phyloP scores from a whole-genome alignment of 2,329 filamentous ascomycete genomes.

The Macrophomina tecta region DNA sequence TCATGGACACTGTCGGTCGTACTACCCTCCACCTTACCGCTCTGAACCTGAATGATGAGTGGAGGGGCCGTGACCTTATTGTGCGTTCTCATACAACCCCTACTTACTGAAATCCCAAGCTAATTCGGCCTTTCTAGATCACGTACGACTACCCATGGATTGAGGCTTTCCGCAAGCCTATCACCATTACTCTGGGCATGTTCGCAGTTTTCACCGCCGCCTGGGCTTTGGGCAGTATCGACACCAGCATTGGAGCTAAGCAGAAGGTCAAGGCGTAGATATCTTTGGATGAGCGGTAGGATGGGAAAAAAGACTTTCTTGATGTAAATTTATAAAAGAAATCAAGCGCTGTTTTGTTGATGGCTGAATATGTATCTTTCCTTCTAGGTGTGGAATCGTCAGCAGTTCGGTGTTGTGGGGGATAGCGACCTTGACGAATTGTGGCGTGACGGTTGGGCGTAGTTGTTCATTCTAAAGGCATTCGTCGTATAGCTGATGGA shows the following conservation, averaged over 20 bases:
- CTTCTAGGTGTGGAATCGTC: background rate
- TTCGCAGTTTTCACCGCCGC: slow-evolving; percentile 75
- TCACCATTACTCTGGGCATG: slow-evolving; percentile 77
- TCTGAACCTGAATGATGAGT: slow-evolving; percentile 87
- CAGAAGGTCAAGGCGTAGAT: slow-evolving; percentile 38
- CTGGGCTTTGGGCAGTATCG: slow-evolving; percentile 78
- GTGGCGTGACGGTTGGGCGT: too few relatives aligned
- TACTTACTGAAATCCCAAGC: background rate
- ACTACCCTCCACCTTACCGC: slow-evolving; percentile 81
- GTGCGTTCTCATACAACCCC: slow-evolving; percentile 46
- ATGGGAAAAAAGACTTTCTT: background rate
- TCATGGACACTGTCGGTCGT: slow-evolving; percentile 90
- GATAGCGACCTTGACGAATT: too few relatives aligned
- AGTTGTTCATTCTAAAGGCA: too few relatives aligned
- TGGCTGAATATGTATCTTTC: background rate
- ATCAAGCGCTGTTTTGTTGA: slow-evolving; percentile 9
- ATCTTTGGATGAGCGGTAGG: background rate
- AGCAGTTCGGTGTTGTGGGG: too few relatives aligned
- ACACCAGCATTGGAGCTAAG: slow-evolving; percentile 77
- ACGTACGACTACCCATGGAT: slow-evolving; percentile 83
- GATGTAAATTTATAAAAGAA: slow-evolving; percentile 10
- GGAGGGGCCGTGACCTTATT: slow-evolving; percentile 80
- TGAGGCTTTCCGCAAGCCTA: slow-evolving; percentile 81
- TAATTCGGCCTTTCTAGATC: slow-evolving; percentile 51
- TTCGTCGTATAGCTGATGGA: too few relatives aligned